A percentile compares a stretch with the other conserved stretches of the same genome.
phyloP scores from a whole-genome alignment of 495 filamentous ascomycete genomes.

The Penicillium cosmopolitanum region DNA sequence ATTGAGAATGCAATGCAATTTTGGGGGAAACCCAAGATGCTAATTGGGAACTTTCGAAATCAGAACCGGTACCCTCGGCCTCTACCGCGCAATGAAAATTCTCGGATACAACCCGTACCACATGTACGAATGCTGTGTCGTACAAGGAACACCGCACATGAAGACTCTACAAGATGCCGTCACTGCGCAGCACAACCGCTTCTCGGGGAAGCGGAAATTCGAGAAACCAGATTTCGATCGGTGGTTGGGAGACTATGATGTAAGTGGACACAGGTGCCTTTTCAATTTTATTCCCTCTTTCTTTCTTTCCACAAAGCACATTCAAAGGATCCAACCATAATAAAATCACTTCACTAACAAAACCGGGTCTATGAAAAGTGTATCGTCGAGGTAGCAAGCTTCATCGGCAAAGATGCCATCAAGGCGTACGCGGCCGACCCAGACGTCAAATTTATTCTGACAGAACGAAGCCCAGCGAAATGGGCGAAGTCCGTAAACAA shows the following conservation, averaged over 20 bases:
- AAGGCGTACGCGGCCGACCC: conserved; percentile 22
- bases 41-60: neutral
- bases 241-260: conserved; percentile 30
- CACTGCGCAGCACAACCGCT: conserved; percentile 16
- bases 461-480: conserved; percentile 24
- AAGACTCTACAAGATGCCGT: conserved; percentile 24
- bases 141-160: conserved; percentile 18
- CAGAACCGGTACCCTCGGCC: conserved; percentile 30
- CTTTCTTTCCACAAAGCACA: no score
- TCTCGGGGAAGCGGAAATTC: conserved; percentile 24
- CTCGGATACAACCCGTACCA: conserved; percentile 31
- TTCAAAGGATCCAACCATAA: no score
- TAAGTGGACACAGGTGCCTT: conserved; percentile 1
- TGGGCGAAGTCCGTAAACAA: conserved; percentile 30
- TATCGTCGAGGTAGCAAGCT: conserved; percentile 27
- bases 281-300: no score
- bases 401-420: conserved; percentile 16
- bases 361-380: conserved; percentile 12
- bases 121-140: conserved; percentile 19
- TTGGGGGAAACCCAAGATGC: neutral
- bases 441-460: conserved; percentile 32
- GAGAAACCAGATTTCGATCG: conserved; percentile 21
- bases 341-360: no score
- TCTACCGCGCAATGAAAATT: conserved; percentile 27
- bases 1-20: neutral